phyloP scores from a whole-genome alignment of 129 eudicot genomes.

The Pulicaria dysenterica region DNA sequence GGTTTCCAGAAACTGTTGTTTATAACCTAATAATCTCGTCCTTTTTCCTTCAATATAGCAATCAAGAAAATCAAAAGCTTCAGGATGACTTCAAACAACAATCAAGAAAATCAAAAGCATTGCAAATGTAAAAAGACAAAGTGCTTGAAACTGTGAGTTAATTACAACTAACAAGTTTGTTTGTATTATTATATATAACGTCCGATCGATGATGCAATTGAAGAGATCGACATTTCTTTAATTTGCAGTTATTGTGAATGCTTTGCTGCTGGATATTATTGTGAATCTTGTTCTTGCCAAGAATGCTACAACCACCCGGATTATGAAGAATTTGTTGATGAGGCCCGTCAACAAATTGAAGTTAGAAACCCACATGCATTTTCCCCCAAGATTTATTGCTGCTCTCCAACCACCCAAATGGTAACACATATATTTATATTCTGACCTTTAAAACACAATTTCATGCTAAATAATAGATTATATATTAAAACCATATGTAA shows the following conservation, averaged over 20 bases:
- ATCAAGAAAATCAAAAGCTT: no score
- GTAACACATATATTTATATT: no score
- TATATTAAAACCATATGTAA: background rate
- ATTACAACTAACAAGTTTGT: background rate
- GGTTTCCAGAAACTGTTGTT: no score
- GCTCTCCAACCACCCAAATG: slow-evolving; percentile 34
- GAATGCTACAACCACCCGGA: slow-evolving; percentile 66
- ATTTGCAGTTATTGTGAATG: slow-evolving; percentile 78
- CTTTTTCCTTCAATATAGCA: no score
- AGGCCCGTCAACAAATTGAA: slow-evolving; percentile 51
- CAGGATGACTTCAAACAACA: slow-evolving; percentile 48
- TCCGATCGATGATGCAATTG: background rate
- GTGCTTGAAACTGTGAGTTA: slow-evolving; percentile 88
- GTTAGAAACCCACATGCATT: slow-evolving; percentile 75
- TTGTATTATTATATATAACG: background rate
- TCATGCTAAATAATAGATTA: background rate
- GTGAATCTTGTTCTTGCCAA: slow-evolving; percentile 74
- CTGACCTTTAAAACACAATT: background rate
- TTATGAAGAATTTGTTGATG: slow-evolving; percentile 64
- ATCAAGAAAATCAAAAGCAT: slow-evolving; percentile 48
- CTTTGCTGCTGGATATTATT: slow-evolving; percentile 75
- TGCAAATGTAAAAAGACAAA: slow-evolving; percentile 72
- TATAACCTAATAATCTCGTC: no score
- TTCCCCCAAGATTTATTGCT: slow-evolving; percentile 54
- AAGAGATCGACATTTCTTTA: slow-evolving; percentile 4